A percentile compares a stretch with the other conserved stretches of the same genome.
Conservation (phyloP, 225 moss, liverwort and hornwort genomes). For the Sphagnum contortum region DNA sequence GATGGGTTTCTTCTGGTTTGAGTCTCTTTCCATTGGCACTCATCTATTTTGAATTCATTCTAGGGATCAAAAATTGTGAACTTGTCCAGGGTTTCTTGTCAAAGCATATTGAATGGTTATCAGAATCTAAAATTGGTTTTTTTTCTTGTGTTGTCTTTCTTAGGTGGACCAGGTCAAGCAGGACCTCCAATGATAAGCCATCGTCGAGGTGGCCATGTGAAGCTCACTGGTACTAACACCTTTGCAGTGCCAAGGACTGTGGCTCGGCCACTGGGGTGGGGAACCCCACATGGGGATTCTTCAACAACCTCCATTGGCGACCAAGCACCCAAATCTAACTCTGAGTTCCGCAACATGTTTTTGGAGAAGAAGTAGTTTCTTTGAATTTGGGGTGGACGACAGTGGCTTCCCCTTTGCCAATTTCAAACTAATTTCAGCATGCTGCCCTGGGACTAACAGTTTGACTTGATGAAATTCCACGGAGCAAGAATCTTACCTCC, state of each 20-base stretch:
- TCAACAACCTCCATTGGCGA: slow-evolving; percentile 29
- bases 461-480: too few relatives aligned
- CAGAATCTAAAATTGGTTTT: too few relatives aligned
- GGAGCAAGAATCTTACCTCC: too few relatives aligned
- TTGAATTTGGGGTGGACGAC: too few relatives aligned
- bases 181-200: slow-evolving; percentile 40
- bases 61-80: too few relatives aligned
- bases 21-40: background rate
- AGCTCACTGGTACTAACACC: slow-evolving; percentile 55
- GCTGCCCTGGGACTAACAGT: too few relatives aligned
- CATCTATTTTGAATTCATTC: too few relatives aligned
- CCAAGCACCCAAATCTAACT: slow-evolving; percentile 71
- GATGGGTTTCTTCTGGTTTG: background rate
- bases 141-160: background rate
- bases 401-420: too few relatives aligned
- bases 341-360: slow-evolving; percentile 70
- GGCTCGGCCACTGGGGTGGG: slow-evolving; percentile 75
- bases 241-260: slow-evolving; percentile 77
- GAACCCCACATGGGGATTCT: slow-evolving; percentile 44
- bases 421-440: too few relatives aligned
- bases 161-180: slow-evolving; percentile 33
- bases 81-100: too few relatives aligned
- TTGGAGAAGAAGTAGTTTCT: slow-evolving; percentile 18
- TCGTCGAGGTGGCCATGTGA: slow-evolving; percentile 79
- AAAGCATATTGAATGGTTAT: too few relatives aligned